Percentiles rank a stretch among this genome's conserved stretches.
Evolutionary conservation across 2,329 filamentous ascomycete genomes (phyloP).

Genomic region (Rutstroemia sp.): DNA sequence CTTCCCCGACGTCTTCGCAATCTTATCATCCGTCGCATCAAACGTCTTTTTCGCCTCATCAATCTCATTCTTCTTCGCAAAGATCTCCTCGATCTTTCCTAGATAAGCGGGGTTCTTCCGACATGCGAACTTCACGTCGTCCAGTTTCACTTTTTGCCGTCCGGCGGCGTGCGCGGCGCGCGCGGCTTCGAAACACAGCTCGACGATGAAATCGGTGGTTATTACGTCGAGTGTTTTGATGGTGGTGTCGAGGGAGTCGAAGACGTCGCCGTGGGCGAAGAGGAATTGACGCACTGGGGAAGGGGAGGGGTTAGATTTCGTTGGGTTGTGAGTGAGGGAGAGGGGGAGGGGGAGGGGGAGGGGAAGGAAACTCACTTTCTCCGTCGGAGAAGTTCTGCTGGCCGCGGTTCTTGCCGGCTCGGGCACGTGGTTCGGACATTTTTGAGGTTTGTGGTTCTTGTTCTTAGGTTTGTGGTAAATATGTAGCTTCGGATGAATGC

Average conservation of each 20-base stretch:
- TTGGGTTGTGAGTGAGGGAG: neutral
- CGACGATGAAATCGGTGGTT: conserved; percentile 92
- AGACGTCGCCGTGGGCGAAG: conserved; percentile 72
- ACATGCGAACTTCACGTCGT: conserved; percentile 94
- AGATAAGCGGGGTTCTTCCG: conserved; percentile 78
- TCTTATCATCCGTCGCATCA: conserved; percentile 58
- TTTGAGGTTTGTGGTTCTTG: neutral
- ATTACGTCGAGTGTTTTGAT: conserved; percentile 88
- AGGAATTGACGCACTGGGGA: conserved; percentile 62
- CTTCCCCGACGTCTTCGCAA: conserved; percentile 42
- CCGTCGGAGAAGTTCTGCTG: conserved; percentile 72
- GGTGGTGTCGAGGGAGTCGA: conserved; percentile 72
- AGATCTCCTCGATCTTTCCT: conserved; percentile 81
- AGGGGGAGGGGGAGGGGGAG: neutral
- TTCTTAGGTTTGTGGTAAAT: neutral
- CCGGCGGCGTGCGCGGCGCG: conserved; percentile 78
- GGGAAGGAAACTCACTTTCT: conserved; percentile 49
- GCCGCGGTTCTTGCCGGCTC: conserved; percentile 71
- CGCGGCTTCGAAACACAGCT: conserved; percentile 84
- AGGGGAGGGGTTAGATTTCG: conserved; percentile 5
- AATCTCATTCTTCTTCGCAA: conserved; percentile 81
- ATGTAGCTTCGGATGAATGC: neutral
- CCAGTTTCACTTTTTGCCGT: conserved; percentile 94
- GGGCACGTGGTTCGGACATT: conserved; percentile 66
- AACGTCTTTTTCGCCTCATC: conserved; percentile 75